Evolutionary conservation across 768 basidiomycete genomes (phyloP), one percentile per base, ranked within the genome.

Genomic region (Lactarius trivialis): DNA sequence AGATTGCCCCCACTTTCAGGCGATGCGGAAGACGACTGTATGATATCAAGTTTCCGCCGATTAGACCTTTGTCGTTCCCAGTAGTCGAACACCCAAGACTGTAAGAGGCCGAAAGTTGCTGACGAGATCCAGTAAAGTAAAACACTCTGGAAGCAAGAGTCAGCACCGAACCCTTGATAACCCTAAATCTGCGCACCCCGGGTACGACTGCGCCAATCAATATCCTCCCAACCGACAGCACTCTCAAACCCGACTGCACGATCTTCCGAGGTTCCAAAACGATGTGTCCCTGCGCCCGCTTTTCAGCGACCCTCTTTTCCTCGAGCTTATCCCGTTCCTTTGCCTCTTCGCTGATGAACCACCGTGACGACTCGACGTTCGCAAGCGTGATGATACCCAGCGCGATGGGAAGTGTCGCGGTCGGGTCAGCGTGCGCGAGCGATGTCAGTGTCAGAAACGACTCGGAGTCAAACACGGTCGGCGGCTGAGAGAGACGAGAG

Each of bases 121-220:
- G 90, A 92, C 14, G 86, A 83, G 3, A 85, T 77, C 90, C 90
- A 92, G 68, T 89, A 92, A 34, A 92, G 68, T 39, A 83, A 76
- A 28, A 92, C 76, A 54, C 85, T 81, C 90, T 89, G 62, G 58
- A 61, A 58, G 39, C 30, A 30, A 49, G 52, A 52, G 1, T 55
- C 48, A 39, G 60, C 59, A 55, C 32, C 34, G 53, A 26, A 52
- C 14, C 60, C 14, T 11, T 17, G 34, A 15, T 17, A 36, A 5
- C n/a, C 24, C 32, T 5, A 28, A 30, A 50, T 2, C 11, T 34
- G 76, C 81, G 57, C 70, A 91, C 90, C 65, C 89, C 90, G 55
- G 90, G 89, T 26, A 85, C 83, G 70, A 89, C 70, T 15, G 83
- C 77, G 33, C 85, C 86, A 30, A 89, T 69, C 43, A 88, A 72